Evolutionary conservation across 1,139 yeast genomes (phyloP).

Genomic region (Kluyveromyces marxianus): DNA sequence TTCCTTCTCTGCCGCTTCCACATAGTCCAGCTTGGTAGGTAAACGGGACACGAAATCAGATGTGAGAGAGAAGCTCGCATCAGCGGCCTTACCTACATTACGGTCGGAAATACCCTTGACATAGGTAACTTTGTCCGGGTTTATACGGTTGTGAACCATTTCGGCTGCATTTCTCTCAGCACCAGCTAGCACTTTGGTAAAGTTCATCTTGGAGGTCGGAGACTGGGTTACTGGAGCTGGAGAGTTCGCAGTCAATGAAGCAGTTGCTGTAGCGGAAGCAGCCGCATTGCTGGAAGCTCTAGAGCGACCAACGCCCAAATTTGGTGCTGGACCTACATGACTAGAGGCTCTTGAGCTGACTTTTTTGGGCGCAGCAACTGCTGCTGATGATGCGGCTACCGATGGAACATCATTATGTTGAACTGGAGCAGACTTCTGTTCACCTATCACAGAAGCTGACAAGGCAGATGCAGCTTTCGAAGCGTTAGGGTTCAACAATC

Average conservation of each 20-base stretch:
- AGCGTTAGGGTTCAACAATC: conserved; percentile 39
- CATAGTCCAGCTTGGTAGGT: conserved; percentile 14
- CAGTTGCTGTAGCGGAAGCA: not conserved
- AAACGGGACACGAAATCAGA: conserved; percentile 14
- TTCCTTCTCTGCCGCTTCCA: conserved; percentile 11
- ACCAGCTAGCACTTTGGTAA: conserved; percentile 24
- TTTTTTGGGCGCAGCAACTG: not conserved
- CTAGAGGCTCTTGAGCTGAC: not conserved
- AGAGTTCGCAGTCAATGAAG: conserved; percentile 5
- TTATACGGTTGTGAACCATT: conserved; percentile 20
- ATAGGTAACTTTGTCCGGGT: conserved; percentile 21
- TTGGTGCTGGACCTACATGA: not conserved
- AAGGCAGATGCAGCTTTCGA: conserved; percentile 22
- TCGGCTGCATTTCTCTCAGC: conserved; percentile 27
- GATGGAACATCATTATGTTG: not conserved
- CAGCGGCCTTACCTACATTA: conserved; percentile 14
- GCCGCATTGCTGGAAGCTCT: conserved; percentile 3
- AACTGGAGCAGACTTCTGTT: not conserved
- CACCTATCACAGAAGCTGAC: not conserved
- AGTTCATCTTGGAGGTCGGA: conserved; percentile 20
- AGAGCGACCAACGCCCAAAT: conserved; percentile 1
- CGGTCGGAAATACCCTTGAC: conserved; percentile 19
- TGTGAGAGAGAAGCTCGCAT: conserved; percentile 14
- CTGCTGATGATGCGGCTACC: not conserved
- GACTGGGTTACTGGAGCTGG: conserved; percentile 6